A percentile compares a stretch with the other conserved stretches of the same genome.
Conservation (phyloP, 352 stramenopile species). For the Pythium utonaiense region DNA sequence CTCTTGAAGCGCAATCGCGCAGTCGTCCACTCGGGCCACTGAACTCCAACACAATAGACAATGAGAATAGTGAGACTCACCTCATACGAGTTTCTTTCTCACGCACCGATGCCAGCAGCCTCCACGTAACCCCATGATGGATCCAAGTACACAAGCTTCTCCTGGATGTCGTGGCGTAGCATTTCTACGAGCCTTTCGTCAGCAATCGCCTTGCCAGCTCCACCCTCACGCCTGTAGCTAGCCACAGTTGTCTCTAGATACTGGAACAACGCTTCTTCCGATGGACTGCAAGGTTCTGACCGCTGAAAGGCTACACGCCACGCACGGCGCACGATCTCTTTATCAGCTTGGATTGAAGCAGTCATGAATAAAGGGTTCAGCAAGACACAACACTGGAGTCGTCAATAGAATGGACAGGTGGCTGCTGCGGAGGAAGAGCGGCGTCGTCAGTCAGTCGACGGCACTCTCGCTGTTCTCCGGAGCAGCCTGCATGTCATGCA, state of each 20-base stretch:
- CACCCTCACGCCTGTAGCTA: neutral
- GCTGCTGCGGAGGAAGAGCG: neutral
- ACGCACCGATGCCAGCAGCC: constrained; percentile 49
- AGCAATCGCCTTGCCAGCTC: neutral
- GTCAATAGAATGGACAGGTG: neutral
- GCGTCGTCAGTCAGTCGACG: neutral
- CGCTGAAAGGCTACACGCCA: constrained; percentile 14
- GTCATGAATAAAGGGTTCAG: neutral
- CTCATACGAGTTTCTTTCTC: too few species aligned
- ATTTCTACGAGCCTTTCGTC: constrained; percentile 12
- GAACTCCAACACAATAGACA: neutral
- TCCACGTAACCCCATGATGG: constrained; percentile 50
- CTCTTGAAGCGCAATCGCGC: constrained; percentile 55
- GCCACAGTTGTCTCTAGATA: neutral
- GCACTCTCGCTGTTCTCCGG: neutral
- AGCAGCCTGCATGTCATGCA: neutral
- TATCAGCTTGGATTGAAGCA: neutral
- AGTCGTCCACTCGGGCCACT: constrained; percentile 59
- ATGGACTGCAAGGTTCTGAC: neutral
- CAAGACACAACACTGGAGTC: neutral
- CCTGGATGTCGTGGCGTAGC: constrained; percentile 29
- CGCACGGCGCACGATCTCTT: constrained; percentile 14
- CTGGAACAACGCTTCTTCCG: constrained; percentile 9
- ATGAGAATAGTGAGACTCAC: neutral
- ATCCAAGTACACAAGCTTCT: constrained; percentile 42